Evolutionary conservation across 192 early-diverging fungal genomes (phyloP).

Genomic region (Rhizoclosmatium sp.): DNA sequence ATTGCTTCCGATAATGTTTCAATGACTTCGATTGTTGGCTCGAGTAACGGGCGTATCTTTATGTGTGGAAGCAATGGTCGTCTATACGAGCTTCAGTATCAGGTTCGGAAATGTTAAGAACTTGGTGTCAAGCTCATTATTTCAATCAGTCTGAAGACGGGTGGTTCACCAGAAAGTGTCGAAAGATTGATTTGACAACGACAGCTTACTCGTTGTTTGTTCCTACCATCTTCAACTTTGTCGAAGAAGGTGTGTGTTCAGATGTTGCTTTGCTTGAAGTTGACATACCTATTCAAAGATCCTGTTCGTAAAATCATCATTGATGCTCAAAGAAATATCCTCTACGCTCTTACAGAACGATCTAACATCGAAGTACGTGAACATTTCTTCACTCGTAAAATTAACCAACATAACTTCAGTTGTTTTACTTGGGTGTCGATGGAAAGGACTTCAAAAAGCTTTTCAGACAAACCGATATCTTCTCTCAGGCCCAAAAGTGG

Average conservation of each 20-base stretch:
- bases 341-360: constrained; percentile 76
- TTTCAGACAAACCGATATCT: constrained; percentile 37
- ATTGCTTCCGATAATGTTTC: constrained; percentile 82
- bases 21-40: constrained; percentile 82
- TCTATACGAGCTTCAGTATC: constrained; percentile 89
- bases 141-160: constrained; percentile 72
- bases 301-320: constrained; percentile 71
- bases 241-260: constrained; percentile 9
- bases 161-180: constrained; percentile 82
- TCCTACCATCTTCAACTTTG: constrained; percentile 59
- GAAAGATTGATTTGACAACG: constrained; percentile 77
- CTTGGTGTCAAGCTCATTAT: neutral
- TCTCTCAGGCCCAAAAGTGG: constrained; percentile 41
- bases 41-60: constrained; percentile 84
- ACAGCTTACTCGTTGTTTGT: constrained; percentile 72
- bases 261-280: neutral
- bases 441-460: constrained; percentile 60
- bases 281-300: constrained; percentile 40
- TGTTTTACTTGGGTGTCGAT: constrained; percentile 66
- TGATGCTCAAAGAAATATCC: constrained; percentile 69
- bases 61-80: constrained; percentile 88
- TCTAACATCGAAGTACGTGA: constrained; percentile 70
- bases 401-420: constrained; percentile 19
- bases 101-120: constrained; percentile 41
- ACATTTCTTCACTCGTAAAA: neutral